Conservation (phyloP, 2,329 filamentous ascomycete species). For the Trichophyton schoenleinii region DNA sequence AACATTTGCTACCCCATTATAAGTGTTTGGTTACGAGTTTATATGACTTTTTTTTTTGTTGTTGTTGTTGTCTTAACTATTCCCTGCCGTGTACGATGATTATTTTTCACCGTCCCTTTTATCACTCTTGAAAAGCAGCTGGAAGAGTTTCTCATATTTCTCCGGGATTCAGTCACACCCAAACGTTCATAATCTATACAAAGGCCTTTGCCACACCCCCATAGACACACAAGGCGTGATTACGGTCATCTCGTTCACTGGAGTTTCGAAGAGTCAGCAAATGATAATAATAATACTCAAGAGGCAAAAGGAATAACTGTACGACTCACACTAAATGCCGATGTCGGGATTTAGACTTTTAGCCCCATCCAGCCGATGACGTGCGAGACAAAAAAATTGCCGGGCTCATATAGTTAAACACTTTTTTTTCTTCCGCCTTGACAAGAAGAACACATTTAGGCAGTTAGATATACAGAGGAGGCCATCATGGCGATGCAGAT, state of each 20-base stretch:
- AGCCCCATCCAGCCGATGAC: not conserved
- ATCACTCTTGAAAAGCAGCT: not conserved
- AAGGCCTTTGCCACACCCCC: not conserved
- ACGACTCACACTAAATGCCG: not conserved
- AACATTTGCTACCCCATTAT: not conserved
- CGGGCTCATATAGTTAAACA: not conserved
- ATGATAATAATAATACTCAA: too few species aligned
- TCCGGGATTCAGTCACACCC: not conserved
- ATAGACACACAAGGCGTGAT: not conserved
- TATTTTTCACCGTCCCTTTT: not conserved
- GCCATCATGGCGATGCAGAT: constrained; percentile 2
- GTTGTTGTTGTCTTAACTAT: not conserved
- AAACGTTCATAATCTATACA: not conserved
- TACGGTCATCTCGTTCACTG: not conserved
- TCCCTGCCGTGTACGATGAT: not conserved
- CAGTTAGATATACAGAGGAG: not conserved
- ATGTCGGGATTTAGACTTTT: constrained; percentile 3
- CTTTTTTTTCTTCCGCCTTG: not conserved
- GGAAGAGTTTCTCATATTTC: not conserved
- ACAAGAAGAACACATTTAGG: not conserved
- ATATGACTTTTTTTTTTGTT: not conserved
- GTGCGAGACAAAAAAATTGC: constrained; percentile 4
- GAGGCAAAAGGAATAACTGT: too few species aligned
- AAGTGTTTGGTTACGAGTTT: not conserved
- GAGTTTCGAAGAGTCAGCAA: not conserved